Evolutionary conservation across 129 eudicot species (phyloP), one percentile per base, ranked within the genome.

Genomic region (Arctium minus): DNA sequence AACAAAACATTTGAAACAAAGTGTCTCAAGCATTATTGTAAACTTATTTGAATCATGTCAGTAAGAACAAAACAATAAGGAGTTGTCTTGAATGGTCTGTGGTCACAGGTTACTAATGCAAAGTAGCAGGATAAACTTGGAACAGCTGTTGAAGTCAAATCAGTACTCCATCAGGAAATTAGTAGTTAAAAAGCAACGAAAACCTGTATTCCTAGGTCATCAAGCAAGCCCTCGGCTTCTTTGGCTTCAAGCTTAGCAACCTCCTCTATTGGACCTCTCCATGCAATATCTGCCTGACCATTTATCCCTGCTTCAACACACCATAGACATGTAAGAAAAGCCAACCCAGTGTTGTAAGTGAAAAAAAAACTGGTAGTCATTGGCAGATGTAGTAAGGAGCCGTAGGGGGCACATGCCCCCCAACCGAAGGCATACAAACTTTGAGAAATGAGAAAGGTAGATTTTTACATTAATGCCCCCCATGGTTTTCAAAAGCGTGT

Each of bases 211-310:
- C 92, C 97, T 69, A 94, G 79, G 77, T 89, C 74, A n/a, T 82
- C 82, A 44, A 94, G 97, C 89, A 94, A 89, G 72, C 84, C 77
- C 82, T 94, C 95, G 3, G 98, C 98, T 79, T 90, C 91, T 71
- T 73, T 82, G 31, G 98, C 91, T 86, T 94, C 92, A 80, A 86
- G 31, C 85, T 83, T 92, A 44, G 97, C 98, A 77, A 92, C 90
- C 85, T 92, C 97, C 90, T 94, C 96, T 31, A 94, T 94, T 9
- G 98, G 96, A 65, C 93, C 97, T 33, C 82, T 88, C 64, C 86
- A 37, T 10, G 86, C 88, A 65, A 79, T 33, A 84, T 79, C 80
- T 15, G 88, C 85, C 81, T 86, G 88, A 27, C 91, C 92, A 73
- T 92, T 87, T 29, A 89, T 67, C 71, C 85, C 94, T 91, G 77